A percentile compares a stretch with the other conserved stretches of the same genome.
Conservation (phyloP, 2,329 filamentous ascomycete genomes). For the Fusarium temperatum region DNA sequence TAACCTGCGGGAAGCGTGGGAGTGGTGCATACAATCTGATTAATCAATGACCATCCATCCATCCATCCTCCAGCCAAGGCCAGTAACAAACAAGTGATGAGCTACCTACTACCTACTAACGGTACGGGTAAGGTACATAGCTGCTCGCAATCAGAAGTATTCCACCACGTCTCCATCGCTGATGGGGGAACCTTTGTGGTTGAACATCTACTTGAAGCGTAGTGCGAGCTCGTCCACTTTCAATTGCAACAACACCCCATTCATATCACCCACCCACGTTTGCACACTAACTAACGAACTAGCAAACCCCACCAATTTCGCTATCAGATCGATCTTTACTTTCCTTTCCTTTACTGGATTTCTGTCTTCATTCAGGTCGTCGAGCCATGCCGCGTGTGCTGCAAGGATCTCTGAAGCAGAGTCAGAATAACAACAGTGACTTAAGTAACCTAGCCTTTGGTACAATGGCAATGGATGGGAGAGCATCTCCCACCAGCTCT, state of each 20-base stretch:
- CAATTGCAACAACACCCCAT: conserved; percentile 10
- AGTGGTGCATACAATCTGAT: not conserved
- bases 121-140: not conserved
- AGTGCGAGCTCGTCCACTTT: conserved; percentile 19
- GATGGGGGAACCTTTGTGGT: conserved; percentile 16
- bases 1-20: conserved; percentile 3
- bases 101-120: not conserved
- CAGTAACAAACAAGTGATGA: not conserved
- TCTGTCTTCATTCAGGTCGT: not conserved
- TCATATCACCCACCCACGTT: conserved; percentile 1
- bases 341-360: not conserved
- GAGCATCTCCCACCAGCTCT: not conserved
- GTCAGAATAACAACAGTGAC: not conserved
- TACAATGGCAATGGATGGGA: not conserved
- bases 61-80: not conserved
- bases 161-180: not conserved
- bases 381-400: not conserved
- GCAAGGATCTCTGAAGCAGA: not conserved
- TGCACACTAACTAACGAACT: not conserved
- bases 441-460: not conserved
- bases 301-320: conserved; percentile 19
- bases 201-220: conserved; percentile 14
- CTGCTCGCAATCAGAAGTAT: conserved; percentile 5
- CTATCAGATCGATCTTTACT: conserved; percentile 14
- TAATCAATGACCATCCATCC: not conserved